Percentiles rank a stretch among this genome's conserved stretches.
These are phyloP conservation scores for Iris pallida DNA, from an alignment of 116 monocot species.

Conservation along the genomic window DNA sequence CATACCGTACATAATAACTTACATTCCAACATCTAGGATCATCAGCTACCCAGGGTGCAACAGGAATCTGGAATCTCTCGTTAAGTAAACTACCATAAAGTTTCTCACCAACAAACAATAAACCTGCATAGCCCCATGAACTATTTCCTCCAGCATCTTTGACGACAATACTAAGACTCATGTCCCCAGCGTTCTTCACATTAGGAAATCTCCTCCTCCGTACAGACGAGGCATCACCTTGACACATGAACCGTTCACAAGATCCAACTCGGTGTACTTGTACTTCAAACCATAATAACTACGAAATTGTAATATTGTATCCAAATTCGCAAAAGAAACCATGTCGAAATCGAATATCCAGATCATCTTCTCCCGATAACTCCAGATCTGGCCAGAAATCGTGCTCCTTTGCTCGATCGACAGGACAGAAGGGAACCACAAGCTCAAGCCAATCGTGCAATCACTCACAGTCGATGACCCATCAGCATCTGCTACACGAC, in stretches of 20 bases:
- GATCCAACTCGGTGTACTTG: conserved; percentile 42
- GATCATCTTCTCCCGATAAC: conserved; percentile 17
- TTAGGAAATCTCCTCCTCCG: conserved; percentile 35
- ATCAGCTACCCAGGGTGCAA: neutral
- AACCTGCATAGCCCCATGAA: conserved; percentile 36
- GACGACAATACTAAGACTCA: conserved; percentile 41
- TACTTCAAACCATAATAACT: conserved; percentile 45
- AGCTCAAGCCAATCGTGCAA: conserved; percentile 53
- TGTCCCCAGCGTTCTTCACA: conserved; percentile 26
- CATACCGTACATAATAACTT: conserved; percentile 40
- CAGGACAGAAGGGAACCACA: conserved; percentile 50
- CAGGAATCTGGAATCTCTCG: neutral
- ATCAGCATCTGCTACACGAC: conserved; percentile 18
- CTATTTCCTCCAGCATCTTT: conserved; percentile 17
- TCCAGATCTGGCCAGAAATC: conserved; percentile 52
- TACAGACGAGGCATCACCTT: neutral
- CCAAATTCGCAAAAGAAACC: conserved; percentile 23
- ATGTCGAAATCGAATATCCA: conserved; percentile 27
- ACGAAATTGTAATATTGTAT: neutral
- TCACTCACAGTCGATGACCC: conserved; percentile 25
- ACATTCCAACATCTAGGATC: conserved; percentile 39
- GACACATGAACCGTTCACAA: conserved; percentile 30
- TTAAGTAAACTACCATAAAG: conserved; percentile 12
- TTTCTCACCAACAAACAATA: conserved; percentile 38
- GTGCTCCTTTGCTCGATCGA: conserved; percentile 37